Evolutionary conservation across 257 asterid genomes (phyloP).

Genomic region (Gardenia jasminoides): DNA sequence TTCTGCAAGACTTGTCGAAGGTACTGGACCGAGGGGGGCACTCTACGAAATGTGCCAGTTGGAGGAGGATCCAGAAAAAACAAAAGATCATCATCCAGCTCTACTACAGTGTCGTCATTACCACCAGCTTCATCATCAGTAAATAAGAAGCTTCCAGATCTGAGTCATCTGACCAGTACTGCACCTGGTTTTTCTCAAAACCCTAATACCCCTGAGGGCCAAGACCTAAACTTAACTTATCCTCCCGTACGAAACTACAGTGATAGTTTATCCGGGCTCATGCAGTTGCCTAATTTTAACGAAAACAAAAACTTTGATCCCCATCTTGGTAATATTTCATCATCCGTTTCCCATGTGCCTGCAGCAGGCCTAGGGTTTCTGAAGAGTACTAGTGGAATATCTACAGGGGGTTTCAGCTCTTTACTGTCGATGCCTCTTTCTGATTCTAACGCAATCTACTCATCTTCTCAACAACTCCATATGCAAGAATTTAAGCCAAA

Average conservation of each 20-base stretch:
- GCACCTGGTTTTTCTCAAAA: slow-evolving; percentile 35
- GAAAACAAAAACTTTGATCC: slow-evolving; percentile 12
- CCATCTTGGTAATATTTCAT: slow-evolving; percentile 29
- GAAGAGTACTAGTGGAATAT: slow-evolving; percentile 22
- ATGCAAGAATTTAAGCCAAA: slow-evolving; percentile 43
- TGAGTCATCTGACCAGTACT: slow-evolving; percentile 9
- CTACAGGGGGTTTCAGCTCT: slow-evolving; percentile 32
- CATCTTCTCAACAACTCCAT: slow-evolving; percentile 29
- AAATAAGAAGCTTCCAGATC: slow-evolving; percentile 38
- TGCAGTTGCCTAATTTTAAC: slow-evolving; percentile 15
- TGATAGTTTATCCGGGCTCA: slow-evolving; percentile 22
- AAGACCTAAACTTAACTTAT: slow-evolving; percentile 39
- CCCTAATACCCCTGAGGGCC: slow-evolving; percentile 43
- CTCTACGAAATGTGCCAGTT: slow-evolving; percentile 76
- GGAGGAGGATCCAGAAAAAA: slow-evolving; percentile 88
- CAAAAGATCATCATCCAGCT: slow-evolving; percentile 40
- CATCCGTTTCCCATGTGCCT: slow-evolving; percentile 12
- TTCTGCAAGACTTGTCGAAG: slow-evolving; percentile 84
- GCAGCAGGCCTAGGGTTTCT: slow-evolving; percentile 37
- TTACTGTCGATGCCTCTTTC: slow-evolving; percentile 36
- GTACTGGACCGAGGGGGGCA: slow-evolving; percentile 90
- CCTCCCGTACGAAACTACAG: slow-evolving; percentile 18
- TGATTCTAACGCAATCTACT: slow-evolving; percentile 27
- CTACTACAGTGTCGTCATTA: slow-evolving; percentile 17
- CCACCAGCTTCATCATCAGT: slow-evolving; percentile 2